Percentiles rank a stretch among this genome's conserved stretches.
These are phyloP conservation scores for Phytopythium sindhum DNA, from an alignment of 352 stramenopile genomes.

Conservation along the genomic window DNA sequence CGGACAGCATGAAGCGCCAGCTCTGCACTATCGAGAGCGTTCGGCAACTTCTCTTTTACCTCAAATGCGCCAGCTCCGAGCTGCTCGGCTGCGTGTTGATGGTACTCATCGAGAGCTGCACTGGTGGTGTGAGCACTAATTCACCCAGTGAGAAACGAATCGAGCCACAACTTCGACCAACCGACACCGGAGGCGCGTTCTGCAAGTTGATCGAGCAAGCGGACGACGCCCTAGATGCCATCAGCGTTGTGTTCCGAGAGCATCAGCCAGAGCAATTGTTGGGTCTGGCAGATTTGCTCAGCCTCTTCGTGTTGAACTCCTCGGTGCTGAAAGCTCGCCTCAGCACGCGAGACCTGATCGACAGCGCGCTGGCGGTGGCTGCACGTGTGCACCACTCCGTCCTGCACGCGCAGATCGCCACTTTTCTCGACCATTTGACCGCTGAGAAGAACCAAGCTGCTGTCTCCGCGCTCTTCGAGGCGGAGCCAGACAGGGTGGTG, in stretches of 20 bases:
- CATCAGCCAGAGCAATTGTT: constrained; percentile 37
- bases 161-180: background rate
- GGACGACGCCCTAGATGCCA: constrained; percentile 18
- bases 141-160: background rate
- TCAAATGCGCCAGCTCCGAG: constrained; percentile 19
- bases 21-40: constrained; percentile 26
- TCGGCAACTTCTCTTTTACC: constrained; percentile 26
- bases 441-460: constrained; percentile 41
- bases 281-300: constrained; percentile 40
- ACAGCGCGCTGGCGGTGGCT: constrained; percentile 28
- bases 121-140: background rate
- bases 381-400: constrained; percentile 30
- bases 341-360: constrained; percentile 28
- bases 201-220: constrained; percentile 29
- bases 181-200: constrained; percentile 23
- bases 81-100: constrained; percentile 35
- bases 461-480: constrained; percentile 34
- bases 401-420: constrained; percentile 44
- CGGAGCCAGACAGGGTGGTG: constrained; percentile 47
- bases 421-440: constrained; percentile 49
- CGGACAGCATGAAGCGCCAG: constrained; percentile 16
- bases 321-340: constrained; percentile 24
- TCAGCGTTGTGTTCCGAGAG: constrained; percentile 35
- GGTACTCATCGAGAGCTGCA: constrained; percentile 36
- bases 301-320: constrained; percentile 33